Evolutionary conservation across 2,329 filamentous ascomycete species (phyloP).

Genomic region (Aspergillus unguis): DNA sequence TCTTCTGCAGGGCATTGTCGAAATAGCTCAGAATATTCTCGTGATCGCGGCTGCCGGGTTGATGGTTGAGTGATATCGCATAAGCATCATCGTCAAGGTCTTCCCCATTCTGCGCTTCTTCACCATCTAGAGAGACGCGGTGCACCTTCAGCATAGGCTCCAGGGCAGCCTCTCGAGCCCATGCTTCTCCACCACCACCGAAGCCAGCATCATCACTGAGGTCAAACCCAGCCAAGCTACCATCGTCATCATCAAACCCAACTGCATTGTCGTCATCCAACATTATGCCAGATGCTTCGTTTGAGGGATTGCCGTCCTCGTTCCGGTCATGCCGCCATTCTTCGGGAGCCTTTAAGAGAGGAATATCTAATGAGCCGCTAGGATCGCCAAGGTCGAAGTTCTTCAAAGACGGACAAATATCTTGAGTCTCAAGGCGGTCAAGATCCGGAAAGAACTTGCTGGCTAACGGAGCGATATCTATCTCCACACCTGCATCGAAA

Average conservation of each 20-base stretch:
- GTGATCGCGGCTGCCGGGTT: conserved; percentile 66
- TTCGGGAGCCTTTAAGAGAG: conserved; percentile 84
- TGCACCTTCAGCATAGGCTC: conserved; percentile 84
- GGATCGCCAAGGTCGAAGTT: conserved; percentile 87
- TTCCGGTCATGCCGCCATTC: conserved; percentile 71
- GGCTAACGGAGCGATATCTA: conserved; percentile 73
- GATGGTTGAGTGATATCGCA: conserved; percentile 72
- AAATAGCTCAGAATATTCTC: conserved; percentile 98
- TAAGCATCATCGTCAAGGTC: conserved; percentile 69
- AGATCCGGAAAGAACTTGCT: conserved; percentile 84
- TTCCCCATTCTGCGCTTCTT: conserved; percentile 51
- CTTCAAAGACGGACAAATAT: conserved; percentile 93
- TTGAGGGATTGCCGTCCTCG: conserved; percentile 51
- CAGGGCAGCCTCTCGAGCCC: conserved; percentile 84
- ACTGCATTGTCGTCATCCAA: conserved; percentile 81
- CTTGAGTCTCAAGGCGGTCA: conserved; percentile 71
- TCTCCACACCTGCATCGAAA: conserved; percentile 60
- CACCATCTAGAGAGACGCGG: conserved; percentile 48
- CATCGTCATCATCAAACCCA: conserved; percentile 79
- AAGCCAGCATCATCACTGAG: conserved; percentile 72
- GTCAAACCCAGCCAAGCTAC: conserved; percentile 66
- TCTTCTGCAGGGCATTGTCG: conserved; percentile 92
- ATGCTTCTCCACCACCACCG: conserved; percentile 91
- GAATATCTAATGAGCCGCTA: conserved; percentile 80
- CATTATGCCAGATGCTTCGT: conserved; percentile 74